Percentiles rank a stretch among this genome's conserved stretches.
These are phyloP conservation scores for Zygosaccharomyces kombuchaensis DNA, from an alignment of 805 yeast genomes.

Conservation along the genomic window DNA sequence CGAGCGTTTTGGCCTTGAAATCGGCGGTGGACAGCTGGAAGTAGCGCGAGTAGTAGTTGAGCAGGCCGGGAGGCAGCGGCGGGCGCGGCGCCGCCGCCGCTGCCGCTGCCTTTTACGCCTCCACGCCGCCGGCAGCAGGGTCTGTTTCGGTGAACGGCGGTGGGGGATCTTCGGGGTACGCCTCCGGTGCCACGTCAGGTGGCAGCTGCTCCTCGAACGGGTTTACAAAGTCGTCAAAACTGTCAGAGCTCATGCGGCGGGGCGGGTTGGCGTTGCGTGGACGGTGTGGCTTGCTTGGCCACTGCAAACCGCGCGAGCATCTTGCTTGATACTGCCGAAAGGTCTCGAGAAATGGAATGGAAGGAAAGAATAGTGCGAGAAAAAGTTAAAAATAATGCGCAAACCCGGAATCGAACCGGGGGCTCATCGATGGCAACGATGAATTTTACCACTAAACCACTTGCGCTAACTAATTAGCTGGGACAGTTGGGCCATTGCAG, in stretches of 20 bases:
- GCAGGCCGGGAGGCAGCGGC: slow-evolving; percentile 23
- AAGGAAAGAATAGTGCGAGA: no score
- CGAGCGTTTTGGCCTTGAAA: slow-evolving; percentile 11
- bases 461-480: no score
- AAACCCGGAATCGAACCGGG: slow-evolving; percentile 9
- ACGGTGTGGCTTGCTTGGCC: no score
- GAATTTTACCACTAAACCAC: slow-evolving; percentile 8
- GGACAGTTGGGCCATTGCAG: no score
- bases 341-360: no score
- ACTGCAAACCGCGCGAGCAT: neutral
- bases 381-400: no score
- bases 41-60: slow-evolving; percentile 26
- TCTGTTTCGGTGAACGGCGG: neutral
- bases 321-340: neutral
- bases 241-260: neutral
- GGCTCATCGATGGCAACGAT: slow-evolving; percentile 9
- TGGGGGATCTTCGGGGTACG: neutral
- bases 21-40: slow-evolving; percentile 20
- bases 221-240: slow-evolving; percentile 1
- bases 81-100: neutral
- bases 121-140: slow-evolving; percentile 14
- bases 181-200: neutral
- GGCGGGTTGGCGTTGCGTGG: no score
- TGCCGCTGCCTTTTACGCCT: no score
- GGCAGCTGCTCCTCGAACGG: slow-evolving; percentile 1